Conservation (phyloP, 805 yeast genomes). For the Sungouiozyma intestinalis region DNA sequence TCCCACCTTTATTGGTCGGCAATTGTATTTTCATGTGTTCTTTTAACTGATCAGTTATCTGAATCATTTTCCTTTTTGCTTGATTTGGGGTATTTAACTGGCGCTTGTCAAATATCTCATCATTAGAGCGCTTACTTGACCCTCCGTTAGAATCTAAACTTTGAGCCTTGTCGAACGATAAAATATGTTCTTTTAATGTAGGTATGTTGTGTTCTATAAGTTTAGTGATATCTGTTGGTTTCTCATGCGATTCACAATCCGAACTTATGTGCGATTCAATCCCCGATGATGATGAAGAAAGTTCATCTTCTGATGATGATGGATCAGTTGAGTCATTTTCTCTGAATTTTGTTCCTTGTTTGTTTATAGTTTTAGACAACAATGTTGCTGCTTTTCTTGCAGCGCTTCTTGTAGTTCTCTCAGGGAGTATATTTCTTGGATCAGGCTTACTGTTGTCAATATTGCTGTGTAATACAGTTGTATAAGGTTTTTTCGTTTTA, state of each 20-base stretch:
- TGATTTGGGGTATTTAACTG: no score
- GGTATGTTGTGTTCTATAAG: background rate
- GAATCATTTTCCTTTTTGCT: no score
- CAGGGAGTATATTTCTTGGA: conserved; percentile 23
- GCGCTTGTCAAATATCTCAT: no score
- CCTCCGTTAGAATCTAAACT: background rate
- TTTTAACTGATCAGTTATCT: no score
- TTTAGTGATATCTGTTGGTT: background rate
- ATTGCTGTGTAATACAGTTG: conserved; percentile 21
- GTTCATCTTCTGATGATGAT: conserved; percentile 1
- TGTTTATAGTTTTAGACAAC: conserved; percentile 13
- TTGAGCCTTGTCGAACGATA: background rate
- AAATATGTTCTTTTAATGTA: conserved; percentile 1
- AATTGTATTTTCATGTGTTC: no score
- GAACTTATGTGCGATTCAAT: conserved; percentile 1
- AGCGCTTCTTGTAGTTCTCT: conserved; percentile 20
- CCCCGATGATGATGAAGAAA: conserved; percentile 1
- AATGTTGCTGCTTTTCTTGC: conserved; percentile 24
- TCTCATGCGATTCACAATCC: conserved; percentile 1
- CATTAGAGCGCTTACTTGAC: background rate
- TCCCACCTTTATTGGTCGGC: no score
- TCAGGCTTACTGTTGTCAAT: conserved; percentile 25
- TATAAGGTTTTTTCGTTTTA: conserved; percentile 16
- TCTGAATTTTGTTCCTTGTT: conserved; percentile 11
- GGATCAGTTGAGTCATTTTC: conserved; percentile 5